Percentiles rank a stretch among this genome's conserved stretches.
Evolutionary conservation across 495 filamentous ascomycete genomes (phyloP).

Genomic region (Penicillium canariense): DNA sequence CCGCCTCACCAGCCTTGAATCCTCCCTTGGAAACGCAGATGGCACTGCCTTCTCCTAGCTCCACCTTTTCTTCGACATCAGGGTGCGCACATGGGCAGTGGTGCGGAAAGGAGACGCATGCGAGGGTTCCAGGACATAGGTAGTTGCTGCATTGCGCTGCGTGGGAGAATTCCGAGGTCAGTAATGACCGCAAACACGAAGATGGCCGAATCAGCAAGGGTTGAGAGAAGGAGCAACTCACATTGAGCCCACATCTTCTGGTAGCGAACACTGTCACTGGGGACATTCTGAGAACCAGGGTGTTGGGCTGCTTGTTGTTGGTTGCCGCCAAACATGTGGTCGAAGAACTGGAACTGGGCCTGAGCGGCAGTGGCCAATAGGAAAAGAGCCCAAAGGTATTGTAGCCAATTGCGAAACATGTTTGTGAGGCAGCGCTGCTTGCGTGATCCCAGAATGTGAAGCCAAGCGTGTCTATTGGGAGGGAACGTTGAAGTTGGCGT

Average conservation of each 20-base stretch:
- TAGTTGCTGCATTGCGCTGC: constrained; percentile 79
- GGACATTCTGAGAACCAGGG: constrained; percentile 67
- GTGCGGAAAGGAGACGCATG: constrained; percentile 89
- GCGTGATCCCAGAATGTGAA: neutral
- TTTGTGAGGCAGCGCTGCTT: neutral
- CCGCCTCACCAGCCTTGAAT: constrained; percentile 70
- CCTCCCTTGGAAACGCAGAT: constrained; percentile 82
- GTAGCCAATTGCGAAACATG: constrained; percentile 32
- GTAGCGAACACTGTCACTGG: constrained; percentile 76
- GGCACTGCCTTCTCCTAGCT: constrained; percentile 76
- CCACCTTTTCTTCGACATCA: constrained; percentile 79
- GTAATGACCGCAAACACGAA: neutral
- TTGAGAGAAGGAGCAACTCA: constrained; percentile 29
- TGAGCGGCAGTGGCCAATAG: constrained; percentile 46
- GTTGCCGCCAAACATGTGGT: constrained; percentile 72
- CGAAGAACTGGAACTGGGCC: constrained; percentile 87
- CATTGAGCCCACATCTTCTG: constrained; percentile 65
- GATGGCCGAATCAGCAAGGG: neutral
- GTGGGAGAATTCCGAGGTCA: neutral
- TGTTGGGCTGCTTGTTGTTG: constrained; percentile 60
- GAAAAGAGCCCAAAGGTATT: constrained; percentile 43
- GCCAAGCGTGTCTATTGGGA: neutral
- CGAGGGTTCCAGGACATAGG: constrained; percentile 85
- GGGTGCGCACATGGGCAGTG: constrained; percentile 90
- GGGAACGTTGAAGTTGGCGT: neutral